A percentile compares a stretch with the other conserved stretches of the same genome.
Conservation (phyloP, 2,329 filamentous ascomycete genomes). For the Apiospora malaysiana region DNA sequence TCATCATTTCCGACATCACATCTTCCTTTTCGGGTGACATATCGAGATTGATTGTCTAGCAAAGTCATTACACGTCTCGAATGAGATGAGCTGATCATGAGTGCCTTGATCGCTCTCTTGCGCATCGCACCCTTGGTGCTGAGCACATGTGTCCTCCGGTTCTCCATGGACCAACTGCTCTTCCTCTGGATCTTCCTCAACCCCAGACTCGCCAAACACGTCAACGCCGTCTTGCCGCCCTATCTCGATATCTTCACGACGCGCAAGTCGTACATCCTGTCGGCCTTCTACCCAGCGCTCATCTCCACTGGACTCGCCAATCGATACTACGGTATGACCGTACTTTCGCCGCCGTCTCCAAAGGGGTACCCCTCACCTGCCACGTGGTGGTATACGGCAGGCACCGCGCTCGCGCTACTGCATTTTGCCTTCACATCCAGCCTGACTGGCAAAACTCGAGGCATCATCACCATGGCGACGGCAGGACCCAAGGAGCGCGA, state of each 20-base stretch:
- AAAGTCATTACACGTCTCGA: neutral
- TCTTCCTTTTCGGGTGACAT: neutral
- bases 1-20: neutral
- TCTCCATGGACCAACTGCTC: neutral
- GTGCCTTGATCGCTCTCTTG: neutral
- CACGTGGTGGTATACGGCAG: neutral
- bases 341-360: no score
- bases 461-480: neutral
- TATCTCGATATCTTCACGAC: neutral
- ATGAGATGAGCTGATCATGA: neutral
- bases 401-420: neutral
- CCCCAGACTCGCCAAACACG: neutral
- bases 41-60: no score
- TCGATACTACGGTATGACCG: neutral
- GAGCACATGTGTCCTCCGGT: neutral
- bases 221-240: neutral
- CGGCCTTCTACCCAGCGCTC: neutral
- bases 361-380: neutral
- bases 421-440: neutral
- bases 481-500: neutral
- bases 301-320: neutral
- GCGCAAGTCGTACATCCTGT: conserved; percentile 6
- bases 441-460: neutral
- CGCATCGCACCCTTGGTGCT: neutral
- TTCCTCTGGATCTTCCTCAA: conserved; percentile 3